A percentile compares a stretch with the other conserved stretches of the same genome.
These are phyloP conservation scores for Plenodomus biglobosus DNA, from an alignment of 2,329 filamentous ascomycete genomes.

Conservation along the genomic window DNA sequence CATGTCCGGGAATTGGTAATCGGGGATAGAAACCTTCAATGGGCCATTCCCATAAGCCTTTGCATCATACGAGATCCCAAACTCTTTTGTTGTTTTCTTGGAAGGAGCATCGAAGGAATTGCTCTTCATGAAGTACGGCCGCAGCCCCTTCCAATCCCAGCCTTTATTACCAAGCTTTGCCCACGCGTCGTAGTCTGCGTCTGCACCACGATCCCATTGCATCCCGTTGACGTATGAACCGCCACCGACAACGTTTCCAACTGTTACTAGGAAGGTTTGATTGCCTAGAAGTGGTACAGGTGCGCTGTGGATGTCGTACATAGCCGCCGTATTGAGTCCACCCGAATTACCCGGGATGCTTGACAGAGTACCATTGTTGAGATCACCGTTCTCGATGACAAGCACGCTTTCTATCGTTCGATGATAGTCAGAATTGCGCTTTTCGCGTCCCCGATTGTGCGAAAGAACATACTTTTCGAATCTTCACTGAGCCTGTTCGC, in stretches of 20 bases:
- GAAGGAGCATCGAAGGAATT: conserved; percentile 12
- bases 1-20: conserved; percentile 17
- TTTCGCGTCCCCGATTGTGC: no score
- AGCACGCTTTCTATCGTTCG: conserved; percentile 16
- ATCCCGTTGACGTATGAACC: conserved; percentile 40
- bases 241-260: conserved; percentile 36
- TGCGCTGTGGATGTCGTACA: conserved; percentile 14
- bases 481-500: conserved; percentile 23
- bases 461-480: no score
- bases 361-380: conserved; percentile 10
- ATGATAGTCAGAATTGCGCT: no score
- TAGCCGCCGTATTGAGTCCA: no score
- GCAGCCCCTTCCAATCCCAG: conserved; percentile 57
- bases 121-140: conserved; percentile 39
- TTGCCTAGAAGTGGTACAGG: conserved; percentile 26
- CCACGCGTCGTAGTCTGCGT: conserved; percentile 54
- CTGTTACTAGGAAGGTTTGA: conserved; percentile 17
- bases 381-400: conserved; percentile 18
- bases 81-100: background rate
- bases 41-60: conserved; percentile 14
- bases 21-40: conserved; percentile 14
- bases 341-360: no score
- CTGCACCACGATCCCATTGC: conserved; percentile 30
- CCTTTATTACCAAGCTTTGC: conserved; percentile 57
- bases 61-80: conserved; percentile 16